These are phyloP conservation scores for Citrus glauca DNA, from an alignment of 345 rosid genomes.

Conservation along the genomic window DNA sequence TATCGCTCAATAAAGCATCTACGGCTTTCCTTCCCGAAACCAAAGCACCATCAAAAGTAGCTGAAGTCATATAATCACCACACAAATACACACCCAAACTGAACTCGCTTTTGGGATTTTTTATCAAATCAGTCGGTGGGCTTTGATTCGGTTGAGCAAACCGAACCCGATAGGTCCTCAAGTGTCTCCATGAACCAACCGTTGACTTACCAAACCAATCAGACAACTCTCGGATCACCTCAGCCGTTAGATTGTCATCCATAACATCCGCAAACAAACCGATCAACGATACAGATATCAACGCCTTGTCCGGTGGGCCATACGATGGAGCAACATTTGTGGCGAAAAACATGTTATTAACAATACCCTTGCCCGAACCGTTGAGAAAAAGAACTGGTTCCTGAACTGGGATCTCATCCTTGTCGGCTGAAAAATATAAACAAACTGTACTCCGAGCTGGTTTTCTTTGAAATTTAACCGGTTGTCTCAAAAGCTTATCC, in stretches of 20 bases:
- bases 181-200: constrained; percentile 65
- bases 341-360: constrained; percentile 88
- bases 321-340: constrained; percentile 81
- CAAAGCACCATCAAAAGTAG: constrained; percentile 90
- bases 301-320: constrained; percentile 63
- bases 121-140: constrained; percentile 70
- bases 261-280: constrained; percentile 51
- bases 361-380: constrained; percentile 70
- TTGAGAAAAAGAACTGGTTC: constrained; percentile 79
- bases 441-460: constrained; percentile 71
- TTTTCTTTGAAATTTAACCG: constrained; percentile 18
- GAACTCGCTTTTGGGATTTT: constrained; percentile 35
- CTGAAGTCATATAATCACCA: constrained; percentile 76
- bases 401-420: constrained; percentile 44
- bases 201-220: constrained; percentile 60
- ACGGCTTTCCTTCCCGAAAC: constrained; percentile 82
- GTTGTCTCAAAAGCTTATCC: constrained; percentile 41
- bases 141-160: constrained; percentile 86
- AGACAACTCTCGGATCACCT: constrained; percentile 54
- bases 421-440: constrained; percentile 63
- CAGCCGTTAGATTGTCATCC: constrained; percentile 45
- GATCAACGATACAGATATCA: constrained; percentile 76
- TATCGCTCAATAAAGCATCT: constrained; percentile 59
- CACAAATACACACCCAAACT: constrained; percentile 50
- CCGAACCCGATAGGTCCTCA: constrained; percentile 63